phyloP scores from a whole-genome alignment of 164 flowering plant species.

The Aristolochia californica region DNA sequence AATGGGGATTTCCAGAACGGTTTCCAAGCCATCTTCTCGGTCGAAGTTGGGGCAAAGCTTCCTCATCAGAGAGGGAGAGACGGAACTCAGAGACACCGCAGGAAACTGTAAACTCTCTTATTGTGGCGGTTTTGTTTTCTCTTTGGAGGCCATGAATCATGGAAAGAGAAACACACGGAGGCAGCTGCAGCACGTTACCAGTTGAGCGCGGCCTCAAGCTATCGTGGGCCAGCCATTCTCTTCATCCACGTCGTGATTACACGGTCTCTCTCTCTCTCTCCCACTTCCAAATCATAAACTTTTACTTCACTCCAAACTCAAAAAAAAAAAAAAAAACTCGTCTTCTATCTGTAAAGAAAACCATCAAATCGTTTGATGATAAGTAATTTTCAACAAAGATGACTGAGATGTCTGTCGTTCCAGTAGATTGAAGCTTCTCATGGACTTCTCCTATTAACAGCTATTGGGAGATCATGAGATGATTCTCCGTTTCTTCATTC shows the following conservation, averaged over 20 bases:
- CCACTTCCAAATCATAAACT: not conserved
- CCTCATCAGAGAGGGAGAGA: slow-evolving; percentile 39
- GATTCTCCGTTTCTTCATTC: too few relatives aligned
- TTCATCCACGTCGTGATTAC: slow-evolving; percentile 22
- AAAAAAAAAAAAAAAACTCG: too few relatives aligned
- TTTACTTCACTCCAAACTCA: not conserved
- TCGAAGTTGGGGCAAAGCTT: slow-evolving; percentile 79
- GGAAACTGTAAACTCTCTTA: not conserved
- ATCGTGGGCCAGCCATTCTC: slow-evolving; percentile 11
- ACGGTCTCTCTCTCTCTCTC: slow-evolving; percentile 16
- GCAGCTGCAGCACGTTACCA: slow-evolving; percentile 22
- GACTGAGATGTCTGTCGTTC: too few relatives aligned
- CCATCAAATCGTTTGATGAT: too few relatives aligned
- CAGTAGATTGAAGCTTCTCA: too few relatives aligned
- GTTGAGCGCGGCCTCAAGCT: slow-evolving; percentile 27
- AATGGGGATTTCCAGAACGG: slow-evolving; percentile 88
- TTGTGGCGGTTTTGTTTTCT: not conserved
- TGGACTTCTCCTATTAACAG: too few relatives aligned
- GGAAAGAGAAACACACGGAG: slow-evolving; percentile 7
- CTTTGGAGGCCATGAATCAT: slow-evolving; percentile 7
- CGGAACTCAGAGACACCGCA: not conserved
- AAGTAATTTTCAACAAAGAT: too few relatives aligned
- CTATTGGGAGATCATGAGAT: too few relatives aligned
- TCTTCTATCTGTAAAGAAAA: too few relatives aligned
- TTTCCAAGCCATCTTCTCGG: slow-evolving; percentile 70